These are phyloP conservation scores for Dendryphion nanum DNA, from an alignment of 2,329 filamentous ascomycete species.

Conservation along the genomic window DNA sequence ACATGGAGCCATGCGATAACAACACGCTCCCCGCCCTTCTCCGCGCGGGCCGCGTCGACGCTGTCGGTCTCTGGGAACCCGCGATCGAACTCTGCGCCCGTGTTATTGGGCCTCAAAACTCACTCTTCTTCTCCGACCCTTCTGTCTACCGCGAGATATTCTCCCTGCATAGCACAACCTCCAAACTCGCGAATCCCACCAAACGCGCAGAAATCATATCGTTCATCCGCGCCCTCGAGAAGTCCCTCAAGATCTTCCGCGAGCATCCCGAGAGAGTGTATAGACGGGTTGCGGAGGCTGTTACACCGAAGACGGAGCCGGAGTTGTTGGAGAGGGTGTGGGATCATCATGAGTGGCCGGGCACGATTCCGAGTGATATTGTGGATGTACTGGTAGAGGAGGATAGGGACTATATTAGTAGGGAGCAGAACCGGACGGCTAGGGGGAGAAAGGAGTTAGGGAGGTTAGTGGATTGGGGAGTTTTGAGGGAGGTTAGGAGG, in stretches of 20 bases:
- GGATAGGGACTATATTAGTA: conserved; percentile 22
- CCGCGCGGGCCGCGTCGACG: conserved; percentile 14
- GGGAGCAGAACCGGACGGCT: conserved; percentile 12
- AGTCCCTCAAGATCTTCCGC: conserved; percentile 17
- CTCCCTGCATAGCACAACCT: conserved; percentile 20
- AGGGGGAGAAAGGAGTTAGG: conserved; percentile 15
- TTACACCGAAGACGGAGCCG: conserved; percentile 13
- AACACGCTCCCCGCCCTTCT: conserved; percentile 18
- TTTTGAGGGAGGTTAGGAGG: conserved; percentile 12
- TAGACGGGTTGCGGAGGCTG: conserved; percentile 13
- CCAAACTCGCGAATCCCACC: conserved; percentile 16
- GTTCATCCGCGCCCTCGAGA: conserved; percentile 24
- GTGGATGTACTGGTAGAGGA: conserved; percentile 22
- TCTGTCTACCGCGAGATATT: conserved; percentile 25
- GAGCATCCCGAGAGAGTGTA: conserved; percentile 15
- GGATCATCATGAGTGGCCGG: conserved; percentile 23
- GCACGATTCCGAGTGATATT: conserved; percentile 14
- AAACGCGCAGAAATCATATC: conserved; percentile 22
- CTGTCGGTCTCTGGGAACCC: conserved; percentile 28
- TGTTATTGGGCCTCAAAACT: conserved; percentile 10
- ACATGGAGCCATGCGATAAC: conserved; percentile 18
- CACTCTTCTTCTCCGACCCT: conserved; percentile 20
- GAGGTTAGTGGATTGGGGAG: conserved; percentile 18
- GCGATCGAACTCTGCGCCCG: conserved; percentile 19
- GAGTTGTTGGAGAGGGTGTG: conserved; percentile 21